Evolutionary conservation across 108 stramenopile species (phyloP).

Genomic region (Conticribra guillardii): DNA sequence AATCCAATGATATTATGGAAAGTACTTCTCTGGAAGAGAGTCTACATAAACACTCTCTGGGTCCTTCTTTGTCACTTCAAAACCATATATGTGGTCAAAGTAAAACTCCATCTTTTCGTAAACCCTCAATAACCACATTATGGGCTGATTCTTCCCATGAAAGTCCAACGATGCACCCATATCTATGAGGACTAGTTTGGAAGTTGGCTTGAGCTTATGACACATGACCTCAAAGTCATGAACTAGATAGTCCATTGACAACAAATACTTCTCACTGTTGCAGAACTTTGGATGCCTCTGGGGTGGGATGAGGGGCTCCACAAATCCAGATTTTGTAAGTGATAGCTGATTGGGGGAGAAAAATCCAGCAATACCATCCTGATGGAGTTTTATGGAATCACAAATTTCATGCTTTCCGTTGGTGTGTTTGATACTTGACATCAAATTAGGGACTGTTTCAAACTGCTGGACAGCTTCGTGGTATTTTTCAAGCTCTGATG

Average conservation of each 20-base stretch:
- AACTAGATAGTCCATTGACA: slow-evolving; percentile 58
- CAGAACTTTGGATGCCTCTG: slow-evolving; percentile 52
- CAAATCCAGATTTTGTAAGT: slow-evolving; percentile 26
- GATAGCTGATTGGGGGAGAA: slow-evolving; percentile 37
- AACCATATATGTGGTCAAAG: slow-evolving; percentile 78
- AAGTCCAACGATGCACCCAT: slow-evolving; percentile 69
- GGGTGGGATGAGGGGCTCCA: slow-evolving; percentile 56
- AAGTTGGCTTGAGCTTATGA: slow-evolving; percentile 40
- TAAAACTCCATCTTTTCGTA: slow-evolving; percentile 64
- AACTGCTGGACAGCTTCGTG: no score
- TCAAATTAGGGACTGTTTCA: no score
- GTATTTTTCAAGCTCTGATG: no score
- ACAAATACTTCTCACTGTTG: background rate
- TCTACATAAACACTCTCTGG: slow-evolving; percentile 48
- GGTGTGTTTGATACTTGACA: no score
- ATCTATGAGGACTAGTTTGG: slow-evolving; percentile 59
- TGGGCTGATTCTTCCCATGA: slow-evolving; percentile 40
- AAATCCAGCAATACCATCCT: slow-evolving; percentile 16
- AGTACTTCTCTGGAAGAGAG: slow-evolving; percentile 30
- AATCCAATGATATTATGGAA: slow-evolving; percentile 66
- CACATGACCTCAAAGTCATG: slow-evolving; percentile 79
- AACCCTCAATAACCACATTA: slow-evolving; percentile 32
- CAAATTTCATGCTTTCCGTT: background rate
- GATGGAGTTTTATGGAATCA: slow-evolving; percentile 8
- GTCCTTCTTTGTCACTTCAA: slow-evolving; percentile 40